Conservation (phyloP, 2,329 filamentous ascomycete genomes). For the Fusarium subtropicale region DNA sequence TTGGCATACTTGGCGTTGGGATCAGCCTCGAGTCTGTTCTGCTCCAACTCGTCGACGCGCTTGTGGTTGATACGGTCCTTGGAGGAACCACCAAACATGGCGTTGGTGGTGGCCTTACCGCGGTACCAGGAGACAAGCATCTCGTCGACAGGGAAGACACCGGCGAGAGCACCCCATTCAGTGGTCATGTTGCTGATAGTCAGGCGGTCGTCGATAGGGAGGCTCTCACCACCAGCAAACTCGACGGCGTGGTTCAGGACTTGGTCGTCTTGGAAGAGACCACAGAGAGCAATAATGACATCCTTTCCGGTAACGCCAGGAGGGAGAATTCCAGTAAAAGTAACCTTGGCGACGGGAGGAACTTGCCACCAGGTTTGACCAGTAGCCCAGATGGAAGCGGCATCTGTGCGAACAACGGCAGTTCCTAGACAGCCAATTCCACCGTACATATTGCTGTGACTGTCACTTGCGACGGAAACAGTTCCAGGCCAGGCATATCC, state of each 20-base stretch:
- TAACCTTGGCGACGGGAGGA: slow-evolving; percentile 85
- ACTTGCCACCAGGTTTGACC: slow-evolving; percentile 89
- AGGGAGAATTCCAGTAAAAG: slow-evolving; percentile 79
- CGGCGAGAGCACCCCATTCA: slow-evolving; percentile 77
- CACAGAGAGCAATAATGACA: slow-evolving; percentile 89
- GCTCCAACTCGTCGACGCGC: slow-evolving; percentile 77
- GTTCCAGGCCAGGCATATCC: slow-evolving; percentile 87
- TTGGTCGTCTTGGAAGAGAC: slow-evolving; percentile 85
- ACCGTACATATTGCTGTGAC: slow-evolving; percentile 83
- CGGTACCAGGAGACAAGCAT: slow-evolving; percentile 79
- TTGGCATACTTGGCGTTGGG: slow-evolving; percentile 85
- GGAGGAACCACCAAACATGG: slow-evolving; percentile 66
- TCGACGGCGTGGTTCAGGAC: slow-evolving; percentile 93
- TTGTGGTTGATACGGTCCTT: slow-evolving; percentile 76
- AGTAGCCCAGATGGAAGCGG: slow-evolving; percentile 86
- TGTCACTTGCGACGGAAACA: slow-evolving; percentile 81
- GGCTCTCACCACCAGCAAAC: slow-evolving; percentile 82
- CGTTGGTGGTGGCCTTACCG: slow-evolving; percentile 78
- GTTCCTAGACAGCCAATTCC: slow-evolving; percentile 49
- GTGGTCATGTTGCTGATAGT: slow-evolving; percentile 85
- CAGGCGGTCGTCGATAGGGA: slow-evolving; percentile 78
- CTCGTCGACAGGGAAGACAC: slow-evolving; percentile 79
- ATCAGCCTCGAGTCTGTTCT: slow-evolving; percentile 76
- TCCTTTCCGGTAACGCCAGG: slow-evolving; percentile 91
- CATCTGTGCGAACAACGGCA: slow-evolving; percentile 87